phyloP scores from a whole-genome alignment of 495 filamentous ascomycete species.

The Talaromyces stipitatus region DNA sequence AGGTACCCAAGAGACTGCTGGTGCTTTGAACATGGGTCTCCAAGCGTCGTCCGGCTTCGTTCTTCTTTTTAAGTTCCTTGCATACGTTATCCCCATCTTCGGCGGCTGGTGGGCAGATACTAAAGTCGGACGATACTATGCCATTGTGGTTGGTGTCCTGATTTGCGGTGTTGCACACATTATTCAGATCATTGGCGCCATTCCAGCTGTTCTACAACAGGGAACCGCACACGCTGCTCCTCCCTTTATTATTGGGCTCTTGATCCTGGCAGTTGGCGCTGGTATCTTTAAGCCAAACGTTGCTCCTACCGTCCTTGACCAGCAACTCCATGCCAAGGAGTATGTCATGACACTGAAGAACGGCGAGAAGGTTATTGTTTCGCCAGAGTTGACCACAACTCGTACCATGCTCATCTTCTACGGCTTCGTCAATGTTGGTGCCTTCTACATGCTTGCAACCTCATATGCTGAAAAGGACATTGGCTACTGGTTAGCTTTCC shows the following conservation, averaged over 20 bases:
- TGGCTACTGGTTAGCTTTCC: slow-evolving; percentile 29
- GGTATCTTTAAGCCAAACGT: slow-evolving; percentile 36
- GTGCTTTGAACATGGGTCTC: slow-evolving; percentile 51
- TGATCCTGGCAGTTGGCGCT: slow-evolving; percentile 26
- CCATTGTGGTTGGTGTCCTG: slow-evolving; percentile 51
- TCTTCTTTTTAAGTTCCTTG: slow-evolving; percentile 53
- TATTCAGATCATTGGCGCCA: slow-evolving; percentile 53
- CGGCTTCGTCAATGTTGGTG: slow-evolving; percentile 29
- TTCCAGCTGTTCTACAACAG: slow-evolving; percentile 48
- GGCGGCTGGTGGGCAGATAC: slow-evolving; percentile 55
- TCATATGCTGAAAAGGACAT: slow-evolving; percentile 34
- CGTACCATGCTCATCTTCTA: slow-evolving; percentile 32
- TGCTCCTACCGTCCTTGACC: slow-evolving; percentile 28
- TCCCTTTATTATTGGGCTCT: slow-evolving; percentile 51
- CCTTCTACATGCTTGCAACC: slow-evolving; percentile 29
- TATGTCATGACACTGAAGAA: slow-evolving; percentile 26
- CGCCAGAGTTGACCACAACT: slow-evolving; percentile 25
- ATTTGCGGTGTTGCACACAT: slow-evolving; percentile 63
- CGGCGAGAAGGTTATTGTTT: slow-evolving; percentile 30
- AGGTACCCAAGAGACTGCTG: slow-evolving; percentile 46
- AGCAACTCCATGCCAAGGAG: slow-evolving; percentile 19
- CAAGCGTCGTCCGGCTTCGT: slow-evolving; percentile 51
- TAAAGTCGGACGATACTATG: slow-evolving; percentile 42
- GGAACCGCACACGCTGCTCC: slow-evolving; percentile 39
- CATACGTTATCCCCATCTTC: slow-evolving; percentile 50